These are phyloP conservation scores for Gossypium davidsonii DNA, from an alignment of 441 rosid genomes.

Conservation along the genomic window DNA sequence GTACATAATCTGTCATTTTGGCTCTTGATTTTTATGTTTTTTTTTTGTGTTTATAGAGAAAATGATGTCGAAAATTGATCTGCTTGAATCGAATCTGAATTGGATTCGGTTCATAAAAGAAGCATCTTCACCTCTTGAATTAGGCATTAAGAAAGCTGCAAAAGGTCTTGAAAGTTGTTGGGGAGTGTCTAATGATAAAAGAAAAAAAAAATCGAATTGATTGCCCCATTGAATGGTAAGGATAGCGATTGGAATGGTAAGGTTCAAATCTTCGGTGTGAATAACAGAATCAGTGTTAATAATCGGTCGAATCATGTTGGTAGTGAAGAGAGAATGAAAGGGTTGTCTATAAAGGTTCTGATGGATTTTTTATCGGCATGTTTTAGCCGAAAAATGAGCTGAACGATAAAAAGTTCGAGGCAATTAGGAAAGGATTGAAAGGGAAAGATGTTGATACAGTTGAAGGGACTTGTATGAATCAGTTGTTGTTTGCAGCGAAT, in stretches of 20 bases:
- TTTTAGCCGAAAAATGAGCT: constrained; percentile 34
- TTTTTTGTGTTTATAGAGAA: background rate
- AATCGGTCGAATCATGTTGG: constrained; percentile 21
- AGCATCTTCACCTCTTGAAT: constrained; percentile 62
- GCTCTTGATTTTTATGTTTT: background rate
- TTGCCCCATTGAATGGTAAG: constrained; percentile 21
- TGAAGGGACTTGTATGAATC: constrained; percentile 57
- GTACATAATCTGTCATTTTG: background rate
- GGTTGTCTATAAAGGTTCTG: constrained; percentile 58
- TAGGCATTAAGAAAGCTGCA: constrained; percentile 65
- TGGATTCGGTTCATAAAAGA: constrained; percentile 74
- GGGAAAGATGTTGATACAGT: constrained; percentile 38
- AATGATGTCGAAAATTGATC: constrained; percentile 55
- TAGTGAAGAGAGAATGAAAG: constrained; percentile 55
- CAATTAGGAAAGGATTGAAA: constrained; percentile 36
- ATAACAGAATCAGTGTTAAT: constrained; percentile 28
- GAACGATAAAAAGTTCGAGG: constrained; percentile 7
- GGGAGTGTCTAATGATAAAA: constrained; percentile 36
- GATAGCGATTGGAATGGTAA: constrained; percentile 29
- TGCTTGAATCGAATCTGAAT: constrained; percentile 53
- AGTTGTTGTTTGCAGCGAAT: constrained; percentile 70
- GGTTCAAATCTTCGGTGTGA: constrained; percentile 28
- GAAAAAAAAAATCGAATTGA: constrained; percentile 23
- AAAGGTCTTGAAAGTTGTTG: constrained; percentile 68
- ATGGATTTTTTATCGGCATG: constrained; percentile 44